Base-by-base conservation (phyloP, 73 alveolate genomes). In the Urostyla sp. region DNA sequence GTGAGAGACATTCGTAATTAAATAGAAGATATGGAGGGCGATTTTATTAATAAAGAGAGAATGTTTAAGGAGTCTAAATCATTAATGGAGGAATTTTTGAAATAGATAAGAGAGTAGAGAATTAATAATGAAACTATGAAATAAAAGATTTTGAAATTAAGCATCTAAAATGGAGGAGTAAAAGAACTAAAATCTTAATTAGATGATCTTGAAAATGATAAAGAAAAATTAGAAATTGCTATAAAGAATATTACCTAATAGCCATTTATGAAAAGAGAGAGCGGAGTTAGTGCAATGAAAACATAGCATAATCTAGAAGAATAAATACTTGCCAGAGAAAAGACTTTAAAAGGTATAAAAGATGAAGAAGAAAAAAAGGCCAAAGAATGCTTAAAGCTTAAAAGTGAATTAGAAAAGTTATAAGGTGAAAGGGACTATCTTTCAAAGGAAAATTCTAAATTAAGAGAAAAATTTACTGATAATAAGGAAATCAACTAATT, bases 251-350 rank as follows among this genome's bases (percentile, higher is more conserved):
- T 83, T 23, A 60, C 78, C 13, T 51, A 80, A 1, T 86, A 69
- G 20, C 91, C 91, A 13, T 83, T 83, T 82, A 56, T 83, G 28
- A 83, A 75, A 24, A 72, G 91, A 83, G 91, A 83, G 56, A 60
- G 69, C n/a, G 91, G 82, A 0, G 57, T 45, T 24, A 21, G 49
- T 0, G 52, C 78, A 20, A 44, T 72, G 24, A 72, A 83, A 45
- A 53, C 79, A 30, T 30, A 56, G 11, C 59, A 48, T 10, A 87
- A 83, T 6, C 67, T 83, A 4, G 87, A 73, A 53, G 61, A 73
- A 35, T 28, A 73, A 36, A 26, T 38, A 0, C 11, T 32, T 27
- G 82, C 54, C 26, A 67, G 61, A 40, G 85, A 88, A n/a, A 69
- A 63, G 28, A 49, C 31, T 27, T n/a, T 83, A 32, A 84, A 76